These are phyloP conservation scores for Thermochaetoides thermophila DNA, from an alignment of 495 filamentous ascomycete genomes.

Conservation along the genomic window DNA sequence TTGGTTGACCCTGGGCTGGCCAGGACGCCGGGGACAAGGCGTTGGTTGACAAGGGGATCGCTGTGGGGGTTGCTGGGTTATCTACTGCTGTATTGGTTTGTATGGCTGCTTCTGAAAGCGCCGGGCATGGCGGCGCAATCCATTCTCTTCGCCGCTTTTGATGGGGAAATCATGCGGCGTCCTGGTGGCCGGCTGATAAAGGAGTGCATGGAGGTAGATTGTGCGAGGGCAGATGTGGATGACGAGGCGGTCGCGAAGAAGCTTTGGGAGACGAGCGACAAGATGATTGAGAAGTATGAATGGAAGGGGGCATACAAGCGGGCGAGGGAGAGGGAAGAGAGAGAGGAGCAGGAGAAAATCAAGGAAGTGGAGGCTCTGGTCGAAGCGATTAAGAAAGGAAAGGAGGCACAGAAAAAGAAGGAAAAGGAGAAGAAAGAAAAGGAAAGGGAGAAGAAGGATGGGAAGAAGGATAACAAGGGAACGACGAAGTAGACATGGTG, in stretches of 20 bases:
- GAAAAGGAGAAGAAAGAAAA: constrained; percentile 10
- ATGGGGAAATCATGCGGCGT: constrained; percentile 46
- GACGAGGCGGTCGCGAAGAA: constrained; percentile 66
- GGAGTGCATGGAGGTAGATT: constrained; percentile 68
- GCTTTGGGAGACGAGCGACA: constrained; percentile 80
- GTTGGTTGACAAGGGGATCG: constrained; percentile 73
- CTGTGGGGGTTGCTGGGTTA: constrained; percentile 73
- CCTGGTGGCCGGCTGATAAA: constrained; percentile 61
- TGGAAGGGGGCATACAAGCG: constrained; percentile 72
- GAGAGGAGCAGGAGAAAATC: constrained; percentile 26
- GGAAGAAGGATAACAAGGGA: background rate
- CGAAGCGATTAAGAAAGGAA: constrained; percentile 25
- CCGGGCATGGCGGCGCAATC: constrained; percentile 71
- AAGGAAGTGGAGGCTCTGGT: constrained; percentile 31
- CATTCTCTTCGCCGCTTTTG: constrained; percentile 75
- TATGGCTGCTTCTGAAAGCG: constrained; percentile 81
- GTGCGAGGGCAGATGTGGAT: constrained; percentile 53
- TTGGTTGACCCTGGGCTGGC: constrained; percentile 73
- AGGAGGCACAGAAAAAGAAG: constrained; percentile 12
- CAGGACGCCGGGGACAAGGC: constrained; percentile 71
- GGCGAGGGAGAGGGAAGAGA: constrained; percentile 37
- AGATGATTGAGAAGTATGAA: constrained; percentile 67
- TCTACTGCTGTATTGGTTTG: constrained; percentile 57
- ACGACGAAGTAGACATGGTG: constrained; percentile 4
- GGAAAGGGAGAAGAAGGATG: background rate